Conservation (phyloP, 495 filamentous ascomycete genomes). For the Trichoderma asperelloides region DNA sequence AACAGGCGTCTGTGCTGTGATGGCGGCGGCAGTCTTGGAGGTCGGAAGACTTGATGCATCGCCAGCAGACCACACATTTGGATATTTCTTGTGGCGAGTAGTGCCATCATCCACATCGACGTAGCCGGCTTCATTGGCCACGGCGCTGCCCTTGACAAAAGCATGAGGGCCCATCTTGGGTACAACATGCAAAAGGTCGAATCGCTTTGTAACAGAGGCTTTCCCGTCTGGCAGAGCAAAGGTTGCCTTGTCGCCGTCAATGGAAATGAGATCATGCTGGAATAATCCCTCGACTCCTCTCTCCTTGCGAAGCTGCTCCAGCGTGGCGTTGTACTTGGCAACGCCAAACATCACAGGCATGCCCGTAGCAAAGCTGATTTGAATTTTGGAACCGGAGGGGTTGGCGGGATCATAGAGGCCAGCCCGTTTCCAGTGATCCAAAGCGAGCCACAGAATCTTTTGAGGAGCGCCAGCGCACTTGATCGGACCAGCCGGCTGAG, state of each 20-base stretch:
- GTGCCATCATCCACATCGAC: constrained; percentile 57
- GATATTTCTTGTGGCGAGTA: constrained; percentile 50
- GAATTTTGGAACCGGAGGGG: constrained; percentile 37
- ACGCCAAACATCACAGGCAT: constrained; percentile 58
- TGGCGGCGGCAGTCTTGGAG: constrained; percentile 59
- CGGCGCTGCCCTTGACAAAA: constrained; percentile 47
- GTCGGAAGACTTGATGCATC: constrained; percentile 60
- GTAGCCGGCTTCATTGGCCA: constrained; percentile 53
- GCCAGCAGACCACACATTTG: constrained; percentile 61
- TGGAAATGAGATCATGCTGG: constrained; percentile 53
- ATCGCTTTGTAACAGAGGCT: constrained; percentile 40
- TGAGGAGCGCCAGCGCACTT: constrained; percentile 66
- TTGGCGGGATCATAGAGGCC: constrained; percentile 46
- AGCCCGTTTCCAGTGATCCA: constrained; percentile 54
- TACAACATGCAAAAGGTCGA: constrained; percentile 51
- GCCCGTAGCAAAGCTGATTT: constrained; percentile 57
- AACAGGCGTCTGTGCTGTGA: constrained; percentile 54
- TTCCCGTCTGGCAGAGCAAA: constrained; percentile 40
- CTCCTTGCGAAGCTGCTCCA: constrained; percentile 53
- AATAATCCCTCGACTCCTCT: constrained; percentile 58
- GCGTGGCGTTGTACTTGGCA: constrained; percentile 54
- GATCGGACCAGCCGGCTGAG: constrained; percentile 54
- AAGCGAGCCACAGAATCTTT: constrained; percentile 63
- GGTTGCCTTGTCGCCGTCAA: constrained; percentile 48
- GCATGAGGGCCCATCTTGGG: constrained; percentile 55